Conservation (phyloP, 2,329 filamentous ascomycete species). For the Aspergillus sp. region DNA sequence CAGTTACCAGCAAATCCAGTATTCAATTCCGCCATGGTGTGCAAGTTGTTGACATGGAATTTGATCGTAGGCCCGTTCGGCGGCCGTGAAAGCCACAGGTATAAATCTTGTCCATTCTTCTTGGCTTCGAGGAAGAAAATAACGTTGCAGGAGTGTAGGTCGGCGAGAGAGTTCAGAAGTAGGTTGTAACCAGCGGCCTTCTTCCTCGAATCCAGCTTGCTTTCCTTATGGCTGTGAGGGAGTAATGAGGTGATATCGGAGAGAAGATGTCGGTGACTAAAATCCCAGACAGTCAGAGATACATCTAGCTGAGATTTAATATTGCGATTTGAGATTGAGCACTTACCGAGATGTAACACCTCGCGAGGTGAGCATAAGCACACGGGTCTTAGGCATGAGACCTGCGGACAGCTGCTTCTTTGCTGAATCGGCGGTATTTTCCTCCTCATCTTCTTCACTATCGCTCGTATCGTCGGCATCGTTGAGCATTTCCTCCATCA, state of each 20-base stretch:
- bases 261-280: conserved; percentile 86
- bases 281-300: conserved; percentile 7
- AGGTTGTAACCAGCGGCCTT: conserved; percentile 60
- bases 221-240: conserved; percentile 89
- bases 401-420: conserved; percentile 36
- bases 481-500: conserved; percentile 37
- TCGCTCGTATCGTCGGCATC: conserved; percentile 40
- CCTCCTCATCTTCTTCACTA: conserved; percentile 38
- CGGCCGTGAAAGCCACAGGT: conserved; percentile 88
- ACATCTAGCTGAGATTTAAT: not conserved
- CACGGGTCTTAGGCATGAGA: conserved; percentile 54
- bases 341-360: conserved; percentile 82
- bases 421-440: conserved; percentile 26
- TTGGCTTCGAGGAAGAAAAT: conserved; percentile 93
- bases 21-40: conserved; percentile 95
- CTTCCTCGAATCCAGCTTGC: conserved; percentile 94
- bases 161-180: conserved; percentile 73
- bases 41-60: conserved; percentile 59
- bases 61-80: conserved; percentile 77
- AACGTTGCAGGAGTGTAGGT: conserved; percentile 91
- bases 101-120: conserved; percentile 85
- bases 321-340: not conserved
- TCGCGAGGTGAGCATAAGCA: conserved; percentile 87
- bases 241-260: conserved; percentile 86
- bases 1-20: conserved; percentile 85